These are phyloP conservation scores for Tetrapisispora namnaoensis DNA, from an alignment of 805 yeast genomes.

Conservation along the genomic window DNA sequence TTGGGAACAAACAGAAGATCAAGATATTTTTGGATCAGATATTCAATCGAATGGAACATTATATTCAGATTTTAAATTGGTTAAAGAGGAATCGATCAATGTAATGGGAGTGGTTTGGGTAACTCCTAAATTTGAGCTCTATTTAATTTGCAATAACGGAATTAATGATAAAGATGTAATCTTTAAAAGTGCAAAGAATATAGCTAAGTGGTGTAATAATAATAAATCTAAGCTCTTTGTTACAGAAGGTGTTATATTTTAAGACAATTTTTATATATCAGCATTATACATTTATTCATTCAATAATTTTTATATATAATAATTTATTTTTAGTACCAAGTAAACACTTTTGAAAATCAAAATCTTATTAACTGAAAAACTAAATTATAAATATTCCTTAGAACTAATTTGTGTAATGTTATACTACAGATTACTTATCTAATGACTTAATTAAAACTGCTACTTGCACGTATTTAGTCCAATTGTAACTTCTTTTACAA, in stretches of 20 bases:
- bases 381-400: too few relatives aligned
- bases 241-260: conserved; percentile 62
- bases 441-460: not conserved
- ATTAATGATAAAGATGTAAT: conserved; percentile 45
- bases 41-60: not conserved
- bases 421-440: not conserved
- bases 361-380: too few relatives aligned
- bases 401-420: too few relatives aligned
- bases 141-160: conserved; percentile 44
- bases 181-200: conserved; percentile 49
- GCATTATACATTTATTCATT: not conserved
- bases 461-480: not conserved
- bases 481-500: conserved; percentile 10
- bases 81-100: conserved; percentile 13
- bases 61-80: conserved; percentile 3
- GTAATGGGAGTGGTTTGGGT: conserved; percentile 43
- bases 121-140: conserved; percentile 53
- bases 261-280: not conserved
- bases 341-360: too few relatives aligned
- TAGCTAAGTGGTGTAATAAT: conserved; percentile 67
- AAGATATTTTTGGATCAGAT: not conserved
- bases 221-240: conserved; percentile 64
- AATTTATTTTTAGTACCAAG: too few relatives aligned
- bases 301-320: too few relatives aligned
- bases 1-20: conserved; percentile 25